These are phyloP conservation scores for Rosa hybrid DNA, from an alignment of 331 rosid species.

Conservation along the genomic window DNA sequence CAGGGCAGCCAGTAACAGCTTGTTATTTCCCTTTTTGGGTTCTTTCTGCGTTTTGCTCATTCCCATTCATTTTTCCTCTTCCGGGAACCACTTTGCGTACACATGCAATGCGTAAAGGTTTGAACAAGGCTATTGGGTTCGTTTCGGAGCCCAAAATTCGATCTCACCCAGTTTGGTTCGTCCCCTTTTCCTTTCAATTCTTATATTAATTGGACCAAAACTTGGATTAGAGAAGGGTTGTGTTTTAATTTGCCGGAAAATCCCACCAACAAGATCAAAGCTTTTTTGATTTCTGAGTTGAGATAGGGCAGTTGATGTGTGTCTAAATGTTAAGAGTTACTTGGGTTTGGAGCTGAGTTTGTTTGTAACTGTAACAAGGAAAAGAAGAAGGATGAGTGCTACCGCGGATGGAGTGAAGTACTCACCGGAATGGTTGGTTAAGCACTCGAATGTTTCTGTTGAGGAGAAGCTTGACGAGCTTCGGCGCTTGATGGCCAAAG, in stretches of 20 bases:
- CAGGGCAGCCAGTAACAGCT: too few relatives aligned
- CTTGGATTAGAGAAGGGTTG: constrained; percentile 13
- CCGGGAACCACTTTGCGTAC: not conserved
- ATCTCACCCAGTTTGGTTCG: not conserved
- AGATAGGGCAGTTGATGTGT: too few relatives aligned
- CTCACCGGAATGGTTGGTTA: constrained; percentile 38
- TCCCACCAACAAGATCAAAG: constrained; percentile 4
- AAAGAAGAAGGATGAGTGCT: constrained; percentile 49
- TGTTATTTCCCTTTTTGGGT: too few relatives aligned
- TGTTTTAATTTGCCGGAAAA: constrained; percentile 24
- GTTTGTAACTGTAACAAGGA: constrained; percentile 5
- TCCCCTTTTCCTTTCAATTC: constrained; percentile 17
- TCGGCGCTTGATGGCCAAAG: constrained; percentile 58
- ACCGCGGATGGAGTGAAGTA: constrained; percentile 18
- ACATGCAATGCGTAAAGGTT: not conserved
- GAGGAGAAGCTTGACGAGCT: constrained; percentile 84
- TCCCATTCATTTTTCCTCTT: not conserved
- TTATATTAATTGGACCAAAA: not conserved
- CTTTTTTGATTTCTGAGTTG: too few relatives aligned
- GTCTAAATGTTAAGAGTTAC: not conserved
- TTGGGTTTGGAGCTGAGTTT: not conserved
- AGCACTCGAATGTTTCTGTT: constrained; percentile 39
- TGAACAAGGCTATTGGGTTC: not conserved
- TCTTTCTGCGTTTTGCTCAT: too few relatives aligned
- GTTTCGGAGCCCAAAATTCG: not conserved